Percentiles rank a stretch among this genome's conserved stretches.
Conservation (phyloP, 805 yeast species). For the Teunomyces funiuensis region DNA sequence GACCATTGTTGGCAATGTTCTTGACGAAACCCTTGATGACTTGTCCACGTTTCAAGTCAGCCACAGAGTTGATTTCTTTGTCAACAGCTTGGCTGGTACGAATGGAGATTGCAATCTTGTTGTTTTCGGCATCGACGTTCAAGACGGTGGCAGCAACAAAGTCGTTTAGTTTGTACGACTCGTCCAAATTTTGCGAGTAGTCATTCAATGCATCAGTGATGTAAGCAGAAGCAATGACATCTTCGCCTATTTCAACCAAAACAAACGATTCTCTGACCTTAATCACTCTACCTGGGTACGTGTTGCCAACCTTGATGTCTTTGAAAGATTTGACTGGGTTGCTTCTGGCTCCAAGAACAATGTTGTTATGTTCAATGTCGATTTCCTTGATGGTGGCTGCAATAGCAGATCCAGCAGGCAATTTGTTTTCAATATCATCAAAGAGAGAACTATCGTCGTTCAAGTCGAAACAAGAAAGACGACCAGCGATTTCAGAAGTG, state of each 20-base stretch:
- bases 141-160: slow-evolving; percentile 57
- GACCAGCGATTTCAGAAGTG: slow-evolving; percentile 67
- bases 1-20: slow-evolving; percentile 69
- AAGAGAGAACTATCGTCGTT: slow-evolving; percentile 51
- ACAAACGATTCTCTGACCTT: slow-evolving; percentile 60
- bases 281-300: slow-evolving; percentile 61
- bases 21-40: slow-evolving; percentile 81
- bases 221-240: slow-evolving; percentile 61
- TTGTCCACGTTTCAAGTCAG: slow-evolving; percentile 66
- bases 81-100: slow-evolving; percentile 55
- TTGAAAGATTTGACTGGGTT: slow-evolving; percentile 39
- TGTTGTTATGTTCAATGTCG: slow-evolving; percentile 53
- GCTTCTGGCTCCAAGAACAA: slow-evolving; percentile 51
- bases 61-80: slow-evolving; percentile 44
- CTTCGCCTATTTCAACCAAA: slow-evolving; percentile 66
- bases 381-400: slow-evolving; percentile 53
- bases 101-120: slow-evolving; percentile 62
- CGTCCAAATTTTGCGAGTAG: slow-evolving; percentile 53
- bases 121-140: slow-evolving; percentile 46
- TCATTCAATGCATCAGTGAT: slow-evolving; percentile 78
- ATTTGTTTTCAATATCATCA: slow-evolving; percentile 49
- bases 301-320: slow-evolving; percentile 55
- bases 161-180: slow-evolving; percentile 50
- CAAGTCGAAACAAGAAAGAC: slow-evolving; percentile 63
- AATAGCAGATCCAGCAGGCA: slow-evolving; percentile 73